Evolutionary conservation across 371 early-diverging fungal species (phyloP).

Genomic region (Astathelohania contejeani): DNA sequence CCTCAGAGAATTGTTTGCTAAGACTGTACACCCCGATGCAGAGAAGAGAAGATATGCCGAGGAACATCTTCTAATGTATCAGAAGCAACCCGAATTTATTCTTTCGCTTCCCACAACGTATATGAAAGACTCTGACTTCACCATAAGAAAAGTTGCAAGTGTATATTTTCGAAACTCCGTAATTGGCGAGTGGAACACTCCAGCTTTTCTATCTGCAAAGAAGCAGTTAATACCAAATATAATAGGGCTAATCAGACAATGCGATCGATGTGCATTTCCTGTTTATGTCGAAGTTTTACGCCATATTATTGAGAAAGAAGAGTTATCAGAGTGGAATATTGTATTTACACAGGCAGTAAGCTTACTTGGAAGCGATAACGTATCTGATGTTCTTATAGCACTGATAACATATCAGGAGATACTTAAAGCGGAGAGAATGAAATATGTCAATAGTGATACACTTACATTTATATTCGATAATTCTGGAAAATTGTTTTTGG

Average conservation of each 20-base stretch:
- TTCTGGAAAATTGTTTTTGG: background rate
- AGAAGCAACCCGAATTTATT: conserved; percentile 29
- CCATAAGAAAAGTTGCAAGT: conserved; percentile 17
- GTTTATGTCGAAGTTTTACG: background rate
- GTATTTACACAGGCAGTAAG: background rate
- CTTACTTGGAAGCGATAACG: background rate
- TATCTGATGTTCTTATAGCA: background rate
- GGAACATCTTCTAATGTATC: conserved; percentile 11
- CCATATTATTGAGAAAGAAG: background rate
- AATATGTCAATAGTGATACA: background rate
- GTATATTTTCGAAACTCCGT: conserved; percentile 43
- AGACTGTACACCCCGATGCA: conserved; percentile 30
- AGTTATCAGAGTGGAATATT: background rate
- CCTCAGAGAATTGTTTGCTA: conserved; percentile 26
- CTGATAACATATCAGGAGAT: background rate
- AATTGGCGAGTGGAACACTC: conserved; percentile 21
- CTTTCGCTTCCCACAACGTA: conserved; percentile 15
- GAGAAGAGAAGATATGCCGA: conserved; percentile 34
- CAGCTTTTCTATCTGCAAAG: conserved; percentile 2
- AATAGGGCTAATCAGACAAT: background rate
- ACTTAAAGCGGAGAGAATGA: no score
- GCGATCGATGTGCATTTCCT: background rate
- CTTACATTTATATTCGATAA: background rate
- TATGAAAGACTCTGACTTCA: conserved; percentile 35
- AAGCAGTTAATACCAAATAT: background rate